phyloP scores from a whole-genome alignment of 2,329 filamentous ascomycete genomes.

The Xylaria multiplex region DNA sequence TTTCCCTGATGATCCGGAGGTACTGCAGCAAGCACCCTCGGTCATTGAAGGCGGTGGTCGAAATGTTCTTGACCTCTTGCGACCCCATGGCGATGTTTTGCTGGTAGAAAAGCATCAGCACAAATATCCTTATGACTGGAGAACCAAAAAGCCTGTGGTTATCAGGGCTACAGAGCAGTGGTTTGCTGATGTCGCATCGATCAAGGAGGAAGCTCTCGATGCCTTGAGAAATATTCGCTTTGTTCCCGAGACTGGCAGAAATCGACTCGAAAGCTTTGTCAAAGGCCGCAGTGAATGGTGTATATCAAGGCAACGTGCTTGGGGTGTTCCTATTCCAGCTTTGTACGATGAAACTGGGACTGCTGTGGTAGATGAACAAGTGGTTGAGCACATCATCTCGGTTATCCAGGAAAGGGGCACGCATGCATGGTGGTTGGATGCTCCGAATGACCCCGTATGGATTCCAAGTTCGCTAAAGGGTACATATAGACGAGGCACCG shows the following conservation, averaged over 20 bases:
- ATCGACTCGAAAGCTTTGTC: slow-evolving; percentile 84
- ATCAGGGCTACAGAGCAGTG: slow-evolving; percentile 94
- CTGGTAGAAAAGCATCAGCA: slow-evolving; percentile 78
- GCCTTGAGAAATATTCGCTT: slow-evolving; percentile 80
- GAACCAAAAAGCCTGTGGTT: slow-evolving; percentile 92
- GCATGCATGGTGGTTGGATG: slow-evolving; percentile 95
- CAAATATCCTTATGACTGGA: slow-evolving; percentile 98
- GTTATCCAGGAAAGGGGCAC: slow-evolving; percentile 80
- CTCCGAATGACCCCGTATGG: slow-evolving; percentile 79
- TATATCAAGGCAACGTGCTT: slow-evolving; percentile 93
- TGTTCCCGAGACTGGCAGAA: slow-evolving; percentile 77
- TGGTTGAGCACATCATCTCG: slow-evolving; percentile 84
- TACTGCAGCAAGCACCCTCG: slow-evolving; percentile 72
- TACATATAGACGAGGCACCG: slow-evolving; percentile 77
- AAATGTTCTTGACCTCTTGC: slow-evolving; percentile 75
- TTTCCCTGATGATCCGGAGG: slow-evolving; percentile 73
- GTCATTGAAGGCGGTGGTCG: slow-evolving; percentile 77
- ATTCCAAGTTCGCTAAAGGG: slow-evolving; percentile 70
- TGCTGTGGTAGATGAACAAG: slow-evolving; percentile 81
- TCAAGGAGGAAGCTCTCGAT: slow-evolving; percentile 77
- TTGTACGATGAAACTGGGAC: slow-evolving; percentile 79
- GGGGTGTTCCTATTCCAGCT: slow-evolving; percentile 96
- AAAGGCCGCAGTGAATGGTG: slow-evolving; percentile 94
- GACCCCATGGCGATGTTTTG: slow-evolving; percentile 66
- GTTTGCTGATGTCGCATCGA: slow-evolving; percentile 91